Base-by-base conservation (phyloP, 768 basidiomycete species). In the Boletus pseudopeckii region DNA sequence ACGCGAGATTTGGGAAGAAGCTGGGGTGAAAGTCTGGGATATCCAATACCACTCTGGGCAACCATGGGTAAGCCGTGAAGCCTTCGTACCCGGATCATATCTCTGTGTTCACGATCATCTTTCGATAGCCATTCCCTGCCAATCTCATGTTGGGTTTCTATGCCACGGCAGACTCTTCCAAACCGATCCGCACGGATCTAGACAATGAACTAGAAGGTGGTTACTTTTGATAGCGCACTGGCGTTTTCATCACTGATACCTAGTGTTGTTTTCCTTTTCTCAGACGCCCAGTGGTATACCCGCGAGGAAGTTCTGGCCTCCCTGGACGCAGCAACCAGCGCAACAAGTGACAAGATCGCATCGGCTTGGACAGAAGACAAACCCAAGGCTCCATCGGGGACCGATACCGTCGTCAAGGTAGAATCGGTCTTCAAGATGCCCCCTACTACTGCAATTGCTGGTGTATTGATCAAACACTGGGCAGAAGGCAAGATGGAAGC, bases 1-100 rank as follows among this genome's bases (percentile, higher is more conserved):
- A 48, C 80, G 96, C 37, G 96, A 98, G 70, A 86, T 96, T 69
- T 92, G 92, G 85, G 96, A 99, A 69, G 96, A 98, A 70, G 90
- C 92, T 2, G 96, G 96, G 5, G 80, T 98, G n/a, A 81, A 78
- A 44, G 90, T 92, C 22, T 87, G 86, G 75, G 79, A 92, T 58
- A 80, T 94, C 24, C 78, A 77, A 59, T 98, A 96, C 66, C 91
- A 94, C 69, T 90, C 88, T 52, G 82, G 77, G 33, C 90, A 92
- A 61, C 92, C 92, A 50, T 94, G 91, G 91, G 91, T 88, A 60
- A 56, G 80, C n/a, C 32, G 20, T 37, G 32, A 51, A 50, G 41
- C 33, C 50, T 40, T 11, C 18, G 4, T 38, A 2, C 4, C 6
- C 34, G 17, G 20, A 30, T 53, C 5, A n/a, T 3, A 22, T 5